Evolutionary conservation across 345 rosid species (phyloP).

Genomic region (Pelargonium nanum): DNA sequence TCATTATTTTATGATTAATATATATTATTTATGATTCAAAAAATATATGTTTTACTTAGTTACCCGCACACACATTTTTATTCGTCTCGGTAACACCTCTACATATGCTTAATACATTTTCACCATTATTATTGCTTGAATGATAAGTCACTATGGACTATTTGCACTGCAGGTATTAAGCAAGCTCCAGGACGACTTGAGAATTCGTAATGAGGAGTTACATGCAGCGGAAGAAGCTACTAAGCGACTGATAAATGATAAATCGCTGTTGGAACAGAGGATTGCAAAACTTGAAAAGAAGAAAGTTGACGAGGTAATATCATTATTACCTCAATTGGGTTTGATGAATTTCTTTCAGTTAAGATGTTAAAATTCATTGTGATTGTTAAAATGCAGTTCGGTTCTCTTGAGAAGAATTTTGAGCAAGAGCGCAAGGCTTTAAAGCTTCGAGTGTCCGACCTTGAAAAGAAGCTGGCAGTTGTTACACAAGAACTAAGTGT

Average conservation of each 20-base stretch:
- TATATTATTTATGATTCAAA: no score
- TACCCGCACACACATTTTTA: no score
- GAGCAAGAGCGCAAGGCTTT: constrained; percentile 59
- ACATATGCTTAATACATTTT: constrained; percentile 1
- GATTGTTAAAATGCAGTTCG: constrained; percentile 31
- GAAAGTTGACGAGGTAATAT: constrained; percentile 61
- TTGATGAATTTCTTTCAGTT: background rate
- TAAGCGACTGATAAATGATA: constrained; percentile 46
- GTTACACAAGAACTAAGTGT: constrained; percentile 39
- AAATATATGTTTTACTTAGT: no score
- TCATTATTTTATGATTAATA: no score
- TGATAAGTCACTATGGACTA: constrained; percentile 10
- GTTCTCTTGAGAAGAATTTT: constrained; percentile 36
- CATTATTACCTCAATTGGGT: constrained; percentile 3
- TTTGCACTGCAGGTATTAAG: constrained; percentile 28
- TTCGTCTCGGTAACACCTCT: no score
- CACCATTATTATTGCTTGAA: background rate
- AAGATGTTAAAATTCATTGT: background rate
- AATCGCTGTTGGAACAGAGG: constrained; percentile 47
- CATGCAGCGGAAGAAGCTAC: constrained; percentile 39
- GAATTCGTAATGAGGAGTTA: constrained; percentile 45
- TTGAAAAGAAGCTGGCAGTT: constrained; percentile 54
- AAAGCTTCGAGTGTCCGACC: constrained; percentile 49
- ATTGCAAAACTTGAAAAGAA: constrained; percentile 47
- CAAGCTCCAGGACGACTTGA: constrained; percentile 62